Evolutionary conservation across 2,329 filamentous ascomycete species (phyloP), one percentile per base, ranked within the genome.

Genomic region (Lithohypha guttulata): DNA sequence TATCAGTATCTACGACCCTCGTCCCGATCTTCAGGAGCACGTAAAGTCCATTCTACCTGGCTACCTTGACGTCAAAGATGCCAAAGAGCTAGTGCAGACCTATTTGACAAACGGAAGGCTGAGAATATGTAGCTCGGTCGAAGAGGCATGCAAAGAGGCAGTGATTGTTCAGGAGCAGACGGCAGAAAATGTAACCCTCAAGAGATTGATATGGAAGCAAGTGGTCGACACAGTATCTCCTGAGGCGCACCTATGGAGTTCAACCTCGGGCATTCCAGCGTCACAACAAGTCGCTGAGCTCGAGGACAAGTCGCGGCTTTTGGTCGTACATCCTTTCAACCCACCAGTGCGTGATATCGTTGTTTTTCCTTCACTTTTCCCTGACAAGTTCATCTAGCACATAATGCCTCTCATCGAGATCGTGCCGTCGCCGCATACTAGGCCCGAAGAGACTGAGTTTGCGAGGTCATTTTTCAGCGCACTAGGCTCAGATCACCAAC

Each of bases 401-500:
- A 64, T 77, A 38, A 75, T 77, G 69, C 74, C 74, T 0, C 51
- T 78, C 1, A 55, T 77, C 2, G 73, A 78, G 52, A 59, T 77
- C 21, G 73, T 77, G 0, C 70, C 71, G 0, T 64, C 61, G 2
- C 64, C 62, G 3, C 42, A 46, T 20, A 75, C 68, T 0, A 52
- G 53, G 0, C 25, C 54, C 1, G 51, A 55, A 1, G 55, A 63
- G 2, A 54, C 70, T 1, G 48, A 57, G 3, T 52, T 55, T 6
- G 69, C 68, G 69, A 75, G 51, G 59, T 63, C 10, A 62, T 64
- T 91, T 64, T 84, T 98, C 62, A 80, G 81, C 65, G 84, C 93
- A 71, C 94, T 95, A 80, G 86, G 87, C 62, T 86, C 89, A 63
- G 87, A 95, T 69, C 86, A 89, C 62, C 82, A 94, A 59, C 86